A percentile compares a stretch with the other conserved stretches of the same genome.
Evolutionary conservation across 2,329 filamentous ascomycete genomes (phyloP).

Genomic region (Aspergillus chevalieri): DNA sequence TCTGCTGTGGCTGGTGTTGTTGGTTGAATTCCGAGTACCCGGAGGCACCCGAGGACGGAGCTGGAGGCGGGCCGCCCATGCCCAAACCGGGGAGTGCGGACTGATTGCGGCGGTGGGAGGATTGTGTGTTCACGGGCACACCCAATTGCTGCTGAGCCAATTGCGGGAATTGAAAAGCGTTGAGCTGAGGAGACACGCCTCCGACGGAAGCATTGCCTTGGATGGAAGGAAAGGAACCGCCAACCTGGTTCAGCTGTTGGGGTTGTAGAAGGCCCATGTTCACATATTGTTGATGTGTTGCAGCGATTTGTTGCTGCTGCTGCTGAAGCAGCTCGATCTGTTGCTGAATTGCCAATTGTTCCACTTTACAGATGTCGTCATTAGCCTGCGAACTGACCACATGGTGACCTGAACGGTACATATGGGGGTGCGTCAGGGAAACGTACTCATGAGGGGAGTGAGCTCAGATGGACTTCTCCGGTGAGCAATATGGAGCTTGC

Average conservation of each 20-base stretch:
- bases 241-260: conserved; percentile 69
- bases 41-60: conserved; percentile 80
- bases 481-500: conserved; percentile 94
- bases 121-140: conserved; percentile 69
- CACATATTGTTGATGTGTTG: conserved; percentile 93
- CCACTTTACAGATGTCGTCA: conserved; percentile 55
- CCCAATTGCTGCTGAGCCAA: conserved; percentile 64
- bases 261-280: conserved; percentile 93
- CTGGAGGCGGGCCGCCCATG: conserved; percentile 83
- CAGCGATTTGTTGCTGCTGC: conserved; percentile 95
- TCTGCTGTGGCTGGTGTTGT: conserved; percentile 39
- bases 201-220: conserved; percentile 64
- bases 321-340: conserved; percentile 96
- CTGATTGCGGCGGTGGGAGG: conserved; percentile 94
- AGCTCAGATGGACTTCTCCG: conserved; percentile 94
- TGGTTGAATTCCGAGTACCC: conserved; percentile 79
- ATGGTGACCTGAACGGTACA: conserved; percentile 35
- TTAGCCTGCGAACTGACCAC: neutral
- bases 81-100: conserved; percentile 90
- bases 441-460: conserved; percentile 96
- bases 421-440: conserved; percentile 22
- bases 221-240: conserved; percentile 64
- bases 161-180: conserved; percentile 85
- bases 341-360: conserved; percentile 95
- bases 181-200: conserved; percentile 67